These are phyloP conservation scores for Warburgia ugandensis DNA, from an alignment of 164 flowering plant species.

Conservation along the genomic window DNA sequence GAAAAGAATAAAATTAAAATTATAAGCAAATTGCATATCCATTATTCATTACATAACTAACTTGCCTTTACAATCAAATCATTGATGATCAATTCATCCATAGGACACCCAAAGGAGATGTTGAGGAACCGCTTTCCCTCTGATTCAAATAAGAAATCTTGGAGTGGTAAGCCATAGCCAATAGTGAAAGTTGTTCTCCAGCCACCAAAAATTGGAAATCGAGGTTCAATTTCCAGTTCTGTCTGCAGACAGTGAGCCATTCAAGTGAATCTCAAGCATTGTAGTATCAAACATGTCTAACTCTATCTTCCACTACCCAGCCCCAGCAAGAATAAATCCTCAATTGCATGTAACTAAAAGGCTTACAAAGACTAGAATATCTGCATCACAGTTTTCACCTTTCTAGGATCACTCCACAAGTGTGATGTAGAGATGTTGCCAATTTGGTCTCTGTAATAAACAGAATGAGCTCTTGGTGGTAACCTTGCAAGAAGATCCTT, in stretches of 20 bases:
- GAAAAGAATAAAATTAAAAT: neutral
- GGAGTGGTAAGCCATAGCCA: slow-evolving; percentile 91
- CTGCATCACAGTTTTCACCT: slow-evolving; percentile 36
- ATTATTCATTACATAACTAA: neutral
- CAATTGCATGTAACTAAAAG: neutral
- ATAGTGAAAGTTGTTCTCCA: slow-evolving; percentile 92
- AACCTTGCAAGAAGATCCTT: slow-evolving; percentile 62
- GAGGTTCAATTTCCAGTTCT: slow-evolving; percentile 78
- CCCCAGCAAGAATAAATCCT: slow-evolving; percentile 3
- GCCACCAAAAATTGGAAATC: slow-evolving; percentile 95
- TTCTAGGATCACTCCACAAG: slow-evolving; percentile 59
- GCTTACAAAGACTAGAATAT: neutral
- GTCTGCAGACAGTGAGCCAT: slow-evolving; percentile 46
- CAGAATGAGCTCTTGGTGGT: slow-evolving; percentile 91
- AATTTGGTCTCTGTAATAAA: slow-evolving; percentile 89
- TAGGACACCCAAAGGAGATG: slow-evolving; percentile 69
- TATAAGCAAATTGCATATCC: neutral
- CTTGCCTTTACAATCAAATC: slow-evolving; percentile 75
- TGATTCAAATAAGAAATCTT: slow-evolving; percentile 66
- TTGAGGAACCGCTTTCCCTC: slow-evolving; percentile 76
- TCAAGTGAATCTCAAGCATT: slow-evolving; percentile 1
- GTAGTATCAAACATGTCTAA: neutral
- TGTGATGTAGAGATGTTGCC: slow-evolving; percentile 95
- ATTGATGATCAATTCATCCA: slow-evolving; percentile 61
- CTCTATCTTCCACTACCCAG: neutral